Conservation (phyloP, 225 moss, liverwort and hornwort species). For the Antitrichia curtipendula region DNA sequence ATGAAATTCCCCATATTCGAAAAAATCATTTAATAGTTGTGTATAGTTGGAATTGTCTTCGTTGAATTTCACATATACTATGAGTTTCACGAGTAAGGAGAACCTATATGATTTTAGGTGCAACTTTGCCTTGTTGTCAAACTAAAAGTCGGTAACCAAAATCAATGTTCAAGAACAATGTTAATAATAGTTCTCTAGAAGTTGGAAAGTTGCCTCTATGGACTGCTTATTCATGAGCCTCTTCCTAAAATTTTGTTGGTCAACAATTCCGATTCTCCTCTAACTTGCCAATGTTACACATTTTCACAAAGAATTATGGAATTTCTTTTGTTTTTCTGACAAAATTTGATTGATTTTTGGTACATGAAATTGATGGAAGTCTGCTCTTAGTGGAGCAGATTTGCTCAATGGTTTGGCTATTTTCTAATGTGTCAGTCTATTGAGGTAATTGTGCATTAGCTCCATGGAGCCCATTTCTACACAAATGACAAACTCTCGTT, state of each 20-base stretch:
- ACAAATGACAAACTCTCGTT: too few relatives aligned
- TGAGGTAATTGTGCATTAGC: not conserved
- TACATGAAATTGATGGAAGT: not conserved
- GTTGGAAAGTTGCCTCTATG: not conserved
- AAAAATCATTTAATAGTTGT: too few relatives aligned
- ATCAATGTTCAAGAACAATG: not conserved
- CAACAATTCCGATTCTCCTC: not conserved
- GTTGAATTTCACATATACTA: too few relatives aligned
- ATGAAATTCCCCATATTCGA: too few relatives aligned
- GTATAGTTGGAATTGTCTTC: too few relatives aligned
- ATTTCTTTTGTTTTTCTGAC: not conserved
- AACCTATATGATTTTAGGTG: not conserved
- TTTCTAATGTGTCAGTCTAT: not conserved
- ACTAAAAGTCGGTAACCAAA: not conserved
- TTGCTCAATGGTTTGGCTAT: fast-evolving
- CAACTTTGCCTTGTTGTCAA: not conserved
- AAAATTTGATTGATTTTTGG: not conserved
- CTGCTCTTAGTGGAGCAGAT: not conserved
- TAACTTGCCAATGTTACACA: not conserved
- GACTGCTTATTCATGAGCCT: not conserved
- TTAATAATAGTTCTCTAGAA: not conserved
- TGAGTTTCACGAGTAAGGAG: too few relatives aligned
- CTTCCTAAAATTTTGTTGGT: too few relatives aligned
- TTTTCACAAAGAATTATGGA: fast-evolving
- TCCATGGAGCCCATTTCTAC: not conserved